Evolutionary conservation across 1,139 yeast species (phyloP), one percentile per base, ranked within the genome.

Genomic region (Kodamaea derodonti): DNA sequence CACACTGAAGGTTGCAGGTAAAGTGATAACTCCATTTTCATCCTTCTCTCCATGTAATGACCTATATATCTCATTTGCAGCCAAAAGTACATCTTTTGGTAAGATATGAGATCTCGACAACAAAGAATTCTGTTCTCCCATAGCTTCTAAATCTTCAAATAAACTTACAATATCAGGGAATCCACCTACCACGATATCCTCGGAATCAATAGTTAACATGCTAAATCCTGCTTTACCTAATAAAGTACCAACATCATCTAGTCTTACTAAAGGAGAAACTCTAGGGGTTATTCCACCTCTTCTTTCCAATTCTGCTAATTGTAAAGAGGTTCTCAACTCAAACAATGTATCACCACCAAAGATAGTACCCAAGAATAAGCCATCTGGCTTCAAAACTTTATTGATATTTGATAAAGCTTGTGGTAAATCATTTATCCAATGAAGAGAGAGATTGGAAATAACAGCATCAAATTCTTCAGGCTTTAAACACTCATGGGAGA

Each of bases 401-500:
- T 80, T 78, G 42, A 85, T 71, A 39, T 77, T 70, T 15, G 62
- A 56, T 34, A 85, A 67, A 1, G 78, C 72, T 1, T 70, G 67
- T 0, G 95, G 95, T 17, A 86, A 67, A 47, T 86, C 92, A 50
- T 86, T 86, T 37, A 85, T 79, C 95, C 95, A 86, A 54, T 86
- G 95, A 54, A 86, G 54, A 20, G 86, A 75, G 49, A 85, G 59
- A 51, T 84, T 84, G 2, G 92, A 81, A 3, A 86, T 54, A 2
- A 85, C 84, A 1, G 88, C 84, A 56, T 85, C 94, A 48, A 69
- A 84, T 25, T 72, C 62, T 39, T 75, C 65, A 18, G 58, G 54
- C 26, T 49, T 40, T 27, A 76, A 56, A 18, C 55, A 51, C 4
- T 62, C 64, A 39, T 72, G 70, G 33, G 62, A 60, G 43, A 76